phyloP scores from a whole-genome alignment of 2,329 filamentous ascomycete genomes.

The Cylindrodendrum hubeiense region DNA sequence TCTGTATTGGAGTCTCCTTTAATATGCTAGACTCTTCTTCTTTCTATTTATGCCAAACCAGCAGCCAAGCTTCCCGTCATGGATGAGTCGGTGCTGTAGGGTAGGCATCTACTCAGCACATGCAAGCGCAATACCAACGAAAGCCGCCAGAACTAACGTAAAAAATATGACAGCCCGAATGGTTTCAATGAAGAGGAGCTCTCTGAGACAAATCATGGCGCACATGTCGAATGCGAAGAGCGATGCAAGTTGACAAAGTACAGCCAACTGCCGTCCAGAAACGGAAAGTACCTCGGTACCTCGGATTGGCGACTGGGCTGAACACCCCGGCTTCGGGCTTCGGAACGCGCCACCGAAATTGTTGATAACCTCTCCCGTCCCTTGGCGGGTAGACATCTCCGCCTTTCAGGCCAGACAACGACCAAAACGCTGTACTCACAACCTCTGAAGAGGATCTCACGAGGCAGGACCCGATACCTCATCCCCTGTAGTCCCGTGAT shows the following conservation, averaged over 20 bases:
- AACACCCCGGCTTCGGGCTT: neutral
- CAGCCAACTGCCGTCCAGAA: neutral
- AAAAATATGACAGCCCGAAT: neutral
- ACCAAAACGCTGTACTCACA: neutral
- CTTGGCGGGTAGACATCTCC: neutral
- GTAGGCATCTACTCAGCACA: too few species aligned
- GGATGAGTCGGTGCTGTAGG: too few species aligned
- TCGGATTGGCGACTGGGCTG: neutral
- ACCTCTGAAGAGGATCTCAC: neutral
- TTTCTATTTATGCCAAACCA: too few species aligned
- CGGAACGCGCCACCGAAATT: neutral
- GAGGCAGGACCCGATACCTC: neutral
- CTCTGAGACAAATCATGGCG: neutral
- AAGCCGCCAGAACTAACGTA: too few species aligned
- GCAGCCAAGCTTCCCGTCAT: too few species aligned
- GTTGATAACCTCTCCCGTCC: neutral
- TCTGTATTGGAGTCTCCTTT: too few species aligned
- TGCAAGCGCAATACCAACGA: too few species aligned
- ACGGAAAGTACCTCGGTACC: constrained; percentile 22
- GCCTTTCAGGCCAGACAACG: neutral
- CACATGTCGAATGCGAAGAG: neutral
- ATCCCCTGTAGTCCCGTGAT: neutral
- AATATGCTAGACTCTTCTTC: too few species aligned
- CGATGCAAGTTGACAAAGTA: neutral
- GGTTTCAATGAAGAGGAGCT: neutral